phyloP scores from a whole-genome alignment of 805 yeast genomes.

The Candida parachauliodes region DNA sequence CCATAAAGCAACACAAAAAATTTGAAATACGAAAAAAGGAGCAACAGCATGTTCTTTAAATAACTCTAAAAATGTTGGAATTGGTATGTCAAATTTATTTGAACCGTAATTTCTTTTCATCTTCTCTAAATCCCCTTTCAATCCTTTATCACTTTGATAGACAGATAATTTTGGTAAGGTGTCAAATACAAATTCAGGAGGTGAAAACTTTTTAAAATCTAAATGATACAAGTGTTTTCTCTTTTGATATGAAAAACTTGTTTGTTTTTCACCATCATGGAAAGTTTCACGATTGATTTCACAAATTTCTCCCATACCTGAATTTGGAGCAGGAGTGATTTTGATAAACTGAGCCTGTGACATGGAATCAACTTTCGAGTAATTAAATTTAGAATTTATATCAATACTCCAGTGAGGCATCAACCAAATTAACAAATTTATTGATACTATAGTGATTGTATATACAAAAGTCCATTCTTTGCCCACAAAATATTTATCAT shows the following conservation, averaged over 20 bases:
- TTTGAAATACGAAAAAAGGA: conserved; percentile 94
- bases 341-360: conserved; percentile 68
- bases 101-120: conserved; percentile 65
- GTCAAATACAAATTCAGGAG: conserved; percentile 77
- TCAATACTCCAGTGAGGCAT: conserved; percentile 93
- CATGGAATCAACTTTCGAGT: conserved; percentile 47
- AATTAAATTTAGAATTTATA: conserved; percentile 68
- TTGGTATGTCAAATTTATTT: conserved; percentile 90
- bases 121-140: conserved; percentile 48
- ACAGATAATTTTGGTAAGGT: conserved; percentile 52
- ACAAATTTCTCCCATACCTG: conserved; percentile 81
- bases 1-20: conserved; percentile 95
- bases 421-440: conserved; percentile 75
- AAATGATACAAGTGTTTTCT: conserved; percentile 76
- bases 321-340: conserved; percentile 78
- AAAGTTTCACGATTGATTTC: conserved; percentile 51
- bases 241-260: conserved; percentile 83
- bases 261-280: conserved; percentile 57
- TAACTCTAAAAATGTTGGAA: conserved; percentile 85
- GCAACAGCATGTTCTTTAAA: conserved; percentile 98
- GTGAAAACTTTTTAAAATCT: conserved; percentile 55
- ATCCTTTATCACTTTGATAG: conserved; percentile 56
- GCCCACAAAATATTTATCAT: conserved; percentile 81
- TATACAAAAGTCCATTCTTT: conserved; percentile 95
- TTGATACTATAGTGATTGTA: conserved; percentile 65